phyloP scores from a whole-genome alignment of 2,329 filamentous ascomycete genomes.

The Sporothrix mexicana region DNA sequence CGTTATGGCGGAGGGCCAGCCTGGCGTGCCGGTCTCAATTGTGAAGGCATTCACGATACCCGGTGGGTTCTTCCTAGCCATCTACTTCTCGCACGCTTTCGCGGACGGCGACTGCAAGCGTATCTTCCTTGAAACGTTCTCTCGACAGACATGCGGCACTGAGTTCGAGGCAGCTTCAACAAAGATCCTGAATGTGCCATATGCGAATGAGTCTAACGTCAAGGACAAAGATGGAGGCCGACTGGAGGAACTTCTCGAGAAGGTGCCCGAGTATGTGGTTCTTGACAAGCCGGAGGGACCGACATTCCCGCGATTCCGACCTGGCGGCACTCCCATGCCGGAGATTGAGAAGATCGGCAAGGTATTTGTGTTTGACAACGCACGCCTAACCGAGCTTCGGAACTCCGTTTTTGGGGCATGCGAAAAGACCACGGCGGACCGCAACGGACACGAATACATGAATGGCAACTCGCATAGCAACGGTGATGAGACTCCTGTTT shows the following conservation, averaged over 20 bases:
- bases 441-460: not conserved
- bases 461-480: not conserved
- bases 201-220: constrained; percentile 34
- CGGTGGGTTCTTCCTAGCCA: constrained; percentile 49
- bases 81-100: constrained; percentile 52
- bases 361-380: constrained; percentile 50
- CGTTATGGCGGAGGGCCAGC: constrained; percentile 31
- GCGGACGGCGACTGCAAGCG: constrained; percentile 51
- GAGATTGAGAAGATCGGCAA: constrained; percentile 48
- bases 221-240: constrained; percentile 37
- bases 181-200: constrained; percentile 36
- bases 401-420: constrained; percentile 39
- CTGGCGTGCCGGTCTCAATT: constrained; percentile 47
- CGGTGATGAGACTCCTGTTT: not conserved
- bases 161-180: constrained; percentile 39
- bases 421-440: not conserved
- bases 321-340: constrained; percentile 41
- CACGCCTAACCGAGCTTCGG: constrained; percentile 44
- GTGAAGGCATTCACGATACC: constrained; percentile 49
- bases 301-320: constrained; percentile 44
- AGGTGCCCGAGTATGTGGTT: constrained; percentile 49
- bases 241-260: constrained; percentile 39
- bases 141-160: constrained; percentile 44
- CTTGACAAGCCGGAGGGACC: constrained; percentile 46
- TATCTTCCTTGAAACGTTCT: constrained; percentile 49